Evolutionary conservation across 768 basidiomycete species (phyloP).

Genomic region (Gymnopilus dilepis): DNA sequence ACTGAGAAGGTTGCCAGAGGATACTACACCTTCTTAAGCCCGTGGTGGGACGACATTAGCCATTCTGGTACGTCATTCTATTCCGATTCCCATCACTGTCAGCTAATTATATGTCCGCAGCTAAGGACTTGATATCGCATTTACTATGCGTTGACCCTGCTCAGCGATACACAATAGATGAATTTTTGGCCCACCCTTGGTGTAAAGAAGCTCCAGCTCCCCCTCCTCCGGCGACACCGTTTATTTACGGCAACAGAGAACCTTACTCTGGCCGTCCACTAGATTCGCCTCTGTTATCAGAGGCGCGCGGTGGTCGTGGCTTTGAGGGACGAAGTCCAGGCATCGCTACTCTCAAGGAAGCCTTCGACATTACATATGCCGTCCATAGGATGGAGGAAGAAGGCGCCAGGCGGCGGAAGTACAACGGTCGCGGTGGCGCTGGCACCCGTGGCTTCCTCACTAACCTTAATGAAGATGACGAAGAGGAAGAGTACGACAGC

Average conservation of each 20-base stretch:
- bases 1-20: conserved; percentile 98
- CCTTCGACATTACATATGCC: conserved; percentile 98
- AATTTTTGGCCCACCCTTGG: conserved; percentile 97
- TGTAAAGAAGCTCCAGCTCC: conserved; percentile 73
- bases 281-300: conserved; percentile 90
- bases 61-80: conserved; percentile 57
- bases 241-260: conserved; percentile 44
- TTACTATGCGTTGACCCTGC: conserved; percentile 95
- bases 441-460: conserved; percentile 79
- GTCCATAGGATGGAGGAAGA: conserved; percentile 99
- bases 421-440: conserved; percentile 78
- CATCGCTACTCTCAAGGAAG: conserved; percentile 91
- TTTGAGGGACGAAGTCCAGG: conserved; percentile 89
- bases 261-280: conserved; percentile 47
- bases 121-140: conserved; percentile 95
- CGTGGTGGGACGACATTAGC: conserved; percentile 99
- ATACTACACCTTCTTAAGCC: conserved; percentile 97
- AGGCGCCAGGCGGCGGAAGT: conserved; percentile 84
- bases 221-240: conserved; percentile 70
- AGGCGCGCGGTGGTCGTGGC: conserved; percentile 72
- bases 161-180: conserved; percentile 96
- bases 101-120: conserved; percentile 41
- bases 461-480: conserved; percentile 94
- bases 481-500: conserved; percentile 50
- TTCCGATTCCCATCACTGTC: conserved; percentile 3